Percentiles rank a stretch among this genome's conserved stretches.
Evolutionary conservation across 345 rosid species (phyloP).

Genomic region (Camelina laxa): DNA sequence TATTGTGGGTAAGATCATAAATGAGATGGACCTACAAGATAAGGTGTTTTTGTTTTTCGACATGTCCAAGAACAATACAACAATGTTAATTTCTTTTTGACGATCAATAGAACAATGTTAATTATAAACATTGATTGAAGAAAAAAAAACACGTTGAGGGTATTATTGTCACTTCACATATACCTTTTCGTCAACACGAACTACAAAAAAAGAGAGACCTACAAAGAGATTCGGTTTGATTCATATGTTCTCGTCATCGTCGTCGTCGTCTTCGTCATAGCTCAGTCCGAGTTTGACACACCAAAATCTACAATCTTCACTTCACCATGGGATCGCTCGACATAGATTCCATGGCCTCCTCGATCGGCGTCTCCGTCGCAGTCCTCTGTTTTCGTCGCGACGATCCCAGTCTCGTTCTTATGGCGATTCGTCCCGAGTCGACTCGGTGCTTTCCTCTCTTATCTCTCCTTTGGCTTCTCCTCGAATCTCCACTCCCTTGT

Average conservation of each 20-base stretch:
- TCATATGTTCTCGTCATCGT: constrained; percentile 14
- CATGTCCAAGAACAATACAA: constrained; percentile 7
- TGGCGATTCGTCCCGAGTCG: constrained; percentile 73
- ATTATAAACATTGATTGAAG: too few relatives aligned
- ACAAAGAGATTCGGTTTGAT: neutral
- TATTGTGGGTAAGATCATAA: neutral
- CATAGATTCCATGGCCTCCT: constrained; percentile 68
- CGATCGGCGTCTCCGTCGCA: constrained; percentile 85
- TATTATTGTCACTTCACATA: neutral
- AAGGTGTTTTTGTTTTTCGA: constrained; percentile 17
- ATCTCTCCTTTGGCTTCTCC: constrained; percentile 82
- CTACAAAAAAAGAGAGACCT: constrained; percentile 3
- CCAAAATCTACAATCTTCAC: neutral
- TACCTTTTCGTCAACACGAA: constrained; percentile 8
- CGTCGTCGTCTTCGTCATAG: constrained; percentile 23
- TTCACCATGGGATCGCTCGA: constrained; percentile 48
- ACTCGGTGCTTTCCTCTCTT: constrained; percentile 70
- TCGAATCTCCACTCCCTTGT: constrained; percentile 83
- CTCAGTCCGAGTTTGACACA: constrained; percentile 5
- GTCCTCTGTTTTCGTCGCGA: constrained; percentile 84
- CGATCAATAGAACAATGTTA: too few relatives aligned
- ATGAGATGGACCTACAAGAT: neutral
- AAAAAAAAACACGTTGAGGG: neutral
- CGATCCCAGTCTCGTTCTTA: constrained; percentile 71
- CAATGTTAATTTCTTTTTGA: too few relatives aligned